Percentiles rank a stretch among this genome's conserved stretches.
Evolutionary conservation across 495 filamentous ascomycete genomes (phyloP).

Genomic region (Tuber aestivum): DNA sequence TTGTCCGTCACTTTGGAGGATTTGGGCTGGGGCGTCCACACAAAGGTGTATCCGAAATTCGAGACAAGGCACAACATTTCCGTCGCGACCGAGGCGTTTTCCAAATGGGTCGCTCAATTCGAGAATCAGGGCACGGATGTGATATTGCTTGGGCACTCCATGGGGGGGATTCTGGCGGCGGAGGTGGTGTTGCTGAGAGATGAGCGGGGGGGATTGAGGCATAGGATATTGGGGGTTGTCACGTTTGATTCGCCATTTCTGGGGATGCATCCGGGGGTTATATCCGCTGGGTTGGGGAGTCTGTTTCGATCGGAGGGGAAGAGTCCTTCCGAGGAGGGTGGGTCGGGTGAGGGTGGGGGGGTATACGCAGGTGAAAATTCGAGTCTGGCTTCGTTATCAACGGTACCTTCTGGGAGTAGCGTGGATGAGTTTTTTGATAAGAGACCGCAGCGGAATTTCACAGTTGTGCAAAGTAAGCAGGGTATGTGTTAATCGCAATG

Average conservation of each 20-base stretch:
- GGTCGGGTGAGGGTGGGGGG: constrained; percentile 14
- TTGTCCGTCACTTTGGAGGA: constrained; percentile 56
- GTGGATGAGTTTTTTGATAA: constrained; percentile 30
- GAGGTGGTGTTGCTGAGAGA: constrained; percentile 65
- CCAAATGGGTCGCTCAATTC: constrained; percentile 70
- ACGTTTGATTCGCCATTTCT: constrained; percentile 81
- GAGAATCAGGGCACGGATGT: constrained; percentile 70
- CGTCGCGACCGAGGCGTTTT: constrained; percentile 73
- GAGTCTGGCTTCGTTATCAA: constrained; percentile 11
- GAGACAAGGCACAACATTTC: constrained; percentile 70
- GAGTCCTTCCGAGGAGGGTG: constrained; percentile 35
- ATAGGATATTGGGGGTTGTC: constrained; percentile 75
- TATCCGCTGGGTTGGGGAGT: constrained; percentile 70
- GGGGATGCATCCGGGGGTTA: constrained; percentile 82
- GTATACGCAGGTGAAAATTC: constrained; percentile 4
- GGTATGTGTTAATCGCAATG: constrained; percentile 11
- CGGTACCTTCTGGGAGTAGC: constrained; percentile 9
- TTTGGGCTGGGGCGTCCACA: constrained; percentile 73
- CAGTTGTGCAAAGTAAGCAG: constrained; percentile 25
- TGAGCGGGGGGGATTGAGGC: constrained; percentile 44
- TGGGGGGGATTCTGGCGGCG: constrained; percentile 78
- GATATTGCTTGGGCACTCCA: constrained; percentile 78
- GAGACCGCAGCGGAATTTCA: constrained; percentile 34
- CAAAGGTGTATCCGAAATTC: constrained; percentile 88
- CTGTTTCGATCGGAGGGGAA: constrained; percentile 60